phyloP scores from a whole-genome alignment of 495 filamentous ascomycete species.

The Podospora anserina region DNA sequence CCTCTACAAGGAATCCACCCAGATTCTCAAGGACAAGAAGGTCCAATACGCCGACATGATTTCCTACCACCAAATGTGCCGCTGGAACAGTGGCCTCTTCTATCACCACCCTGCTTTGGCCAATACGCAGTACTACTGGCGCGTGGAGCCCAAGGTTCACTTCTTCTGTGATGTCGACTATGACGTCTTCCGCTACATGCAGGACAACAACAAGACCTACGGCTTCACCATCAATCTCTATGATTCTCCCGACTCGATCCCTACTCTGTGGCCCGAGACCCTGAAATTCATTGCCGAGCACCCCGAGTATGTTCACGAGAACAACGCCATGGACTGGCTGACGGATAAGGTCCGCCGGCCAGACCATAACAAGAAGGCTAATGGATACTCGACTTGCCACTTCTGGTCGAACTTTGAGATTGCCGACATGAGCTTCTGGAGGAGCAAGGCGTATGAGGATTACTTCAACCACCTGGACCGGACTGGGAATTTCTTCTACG shows the following conservation, averaged over 20 bases:
- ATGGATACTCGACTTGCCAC: conserved; percentile 98
- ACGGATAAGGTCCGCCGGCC: conserved; percentile 74
- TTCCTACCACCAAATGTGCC: conserved; percentile 99
- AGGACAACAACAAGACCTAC: conserved; percentile 96
- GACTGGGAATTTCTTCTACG: conserved; percentile 97
- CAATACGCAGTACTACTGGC: conserved; percentile 91
- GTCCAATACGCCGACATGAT: conserved; percentile 85
- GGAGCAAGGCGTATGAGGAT: conserved; percentile 83
- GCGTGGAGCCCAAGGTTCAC: conserved; percentile 96
- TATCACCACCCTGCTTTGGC: conserved; percentile 89
- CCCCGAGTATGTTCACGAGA: conserved; percentile 72
- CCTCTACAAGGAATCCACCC: conserved; percentile 77
- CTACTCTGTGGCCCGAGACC: conserved; percentile 93
- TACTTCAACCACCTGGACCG: conserved; percentile 96
- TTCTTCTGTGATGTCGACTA: conserved; percentile 99
- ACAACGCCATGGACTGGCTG: conserved; percentile 87
- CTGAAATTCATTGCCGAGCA: conserved; percentile 81
- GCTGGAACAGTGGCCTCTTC: conserved; percentile 98
- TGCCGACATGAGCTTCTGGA: conserved; percentile 91
- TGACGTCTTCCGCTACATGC: conserved; percentile 98
- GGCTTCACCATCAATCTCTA: conserved; percentile 98
- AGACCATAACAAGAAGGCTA: conserved; percentile 70
- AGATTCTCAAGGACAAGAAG: conserved; percentile 75
- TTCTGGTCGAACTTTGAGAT: conserved; percentile 99
- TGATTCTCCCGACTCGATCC: conserved; percentile 81